Percentiles rank a stretch among this genome's conserved stretches.
phyloP scores from a whole-genome alignment of 352 stramenopile genomes.

The Phytophthora megakarya region DNA sequence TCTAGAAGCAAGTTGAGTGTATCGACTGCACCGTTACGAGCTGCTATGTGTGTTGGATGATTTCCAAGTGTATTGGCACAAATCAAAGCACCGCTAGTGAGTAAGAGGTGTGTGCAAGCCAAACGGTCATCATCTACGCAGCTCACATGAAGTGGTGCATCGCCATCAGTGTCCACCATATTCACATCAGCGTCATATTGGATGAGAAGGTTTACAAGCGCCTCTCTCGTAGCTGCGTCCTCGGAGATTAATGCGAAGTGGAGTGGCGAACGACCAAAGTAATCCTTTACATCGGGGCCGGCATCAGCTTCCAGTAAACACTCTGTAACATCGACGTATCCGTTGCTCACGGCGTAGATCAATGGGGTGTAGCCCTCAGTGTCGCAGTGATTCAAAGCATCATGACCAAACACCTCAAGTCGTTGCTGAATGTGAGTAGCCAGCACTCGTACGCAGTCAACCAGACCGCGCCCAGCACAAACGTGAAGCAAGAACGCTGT shows the following conservation, averaged over 20 bases:
- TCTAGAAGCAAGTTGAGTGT: slow-evolving; percentile 76
- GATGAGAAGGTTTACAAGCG: slow-evolving; percentile 57
- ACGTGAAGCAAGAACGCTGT: slow-evolving; percentile 67
- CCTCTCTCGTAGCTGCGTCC: slow-evolving; percentile 26
- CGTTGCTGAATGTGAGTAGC: slow-evolving; percentile 51
- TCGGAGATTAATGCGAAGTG: slow-evolving; percentile 60
- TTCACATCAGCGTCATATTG: slow-evolving; percentile 79
- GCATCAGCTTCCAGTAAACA: slow-evolving; percentile 64
- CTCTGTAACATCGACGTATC: slow-evolving; percentile 50
- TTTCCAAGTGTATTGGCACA: slow-evolving; percentile 66
- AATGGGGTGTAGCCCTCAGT: slow-evolving; percentile 79
- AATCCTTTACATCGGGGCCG: slow-evolving; percentile 63
- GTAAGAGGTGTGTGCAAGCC: slow-evolving; percentile 58
- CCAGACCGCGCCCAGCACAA: slow-evolving; percentile 59
- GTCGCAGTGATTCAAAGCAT: slow-evolving; percentile 58
- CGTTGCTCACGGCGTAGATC: slow-evolving; percentile 77
- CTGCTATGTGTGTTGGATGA: slow-evolving; percentile 77
- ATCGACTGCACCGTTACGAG: slow-evolving; percentile 58
- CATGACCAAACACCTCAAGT: slow-evolving; percentile 31
- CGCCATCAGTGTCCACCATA: slow-evolving; percentile 67
- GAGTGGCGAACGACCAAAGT: slow-evolving; percentile 66
- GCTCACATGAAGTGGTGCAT: slow-evolving; percentile 68
- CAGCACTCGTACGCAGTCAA: slow-evolving; percentile 59
- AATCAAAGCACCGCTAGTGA: slow-evolving; percentile 59
- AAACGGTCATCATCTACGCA: slow-evolving; percentile 57